These are phyloP conservation scores for Colletotrichum karsti DNA, from an alignment of 2,329 filamentous ascomycete genomes.

Conservation along the genomic window DNA sequence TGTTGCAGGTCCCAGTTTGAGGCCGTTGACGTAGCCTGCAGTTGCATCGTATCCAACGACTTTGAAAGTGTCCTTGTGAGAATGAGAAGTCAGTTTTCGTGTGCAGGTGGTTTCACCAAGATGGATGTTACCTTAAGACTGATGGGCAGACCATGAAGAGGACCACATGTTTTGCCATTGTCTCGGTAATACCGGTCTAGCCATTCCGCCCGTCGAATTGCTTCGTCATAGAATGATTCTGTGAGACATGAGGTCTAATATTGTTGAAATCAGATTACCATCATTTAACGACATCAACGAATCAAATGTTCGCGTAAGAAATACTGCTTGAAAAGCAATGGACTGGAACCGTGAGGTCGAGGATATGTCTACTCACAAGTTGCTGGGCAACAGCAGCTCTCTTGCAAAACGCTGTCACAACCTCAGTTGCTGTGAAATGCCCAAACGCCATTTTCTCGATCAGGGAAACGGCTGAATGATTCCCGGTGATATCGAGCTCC, in stretches of 20 bases:
- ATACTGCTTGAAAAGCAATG: too few species aligned
- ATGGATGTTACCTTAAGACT: background rate
- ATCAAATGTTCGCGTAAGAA: too few species aligned
- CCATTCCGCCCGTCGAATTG: background rate
- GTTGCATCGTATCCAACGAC: background rate
- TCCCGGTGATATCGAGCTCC: background rate
- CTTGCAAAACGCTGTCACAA: background rate
- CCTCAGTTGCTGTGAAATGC: background rate
- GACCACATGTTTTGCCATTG: background rate
- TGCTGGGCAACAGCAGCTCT: background rate
- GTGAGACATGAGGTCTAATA: background rate
- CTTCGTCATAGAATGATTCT: background rate
- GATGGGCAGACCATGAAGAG: background rate
- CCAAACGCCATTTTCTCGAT: background rate
- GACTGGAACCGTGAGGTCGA: too few species aligned
- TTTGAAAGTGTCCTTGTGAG: background rate
- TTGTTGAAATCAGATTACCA: background rate
- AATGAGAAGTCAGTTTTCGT: too few species aligned
- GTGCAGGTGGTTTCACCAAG: too few species aligned
- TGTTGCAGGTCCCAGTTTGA: background rate
- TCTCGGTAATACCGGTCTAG: background rate
- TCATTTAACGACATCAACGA: too few species aligned
- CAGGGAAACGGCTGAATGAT: background rate
- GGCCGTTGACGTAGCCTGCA: background rate
- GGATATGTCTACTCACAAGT: background rate